A percentile compares a stretch with the other conserved stretches of the same genome.
These are phyloP conservation scores for Metschnikowia santaceciliae DNA, from an alignment of 805 yeast species.

Conservation along the genomic window DNA sequence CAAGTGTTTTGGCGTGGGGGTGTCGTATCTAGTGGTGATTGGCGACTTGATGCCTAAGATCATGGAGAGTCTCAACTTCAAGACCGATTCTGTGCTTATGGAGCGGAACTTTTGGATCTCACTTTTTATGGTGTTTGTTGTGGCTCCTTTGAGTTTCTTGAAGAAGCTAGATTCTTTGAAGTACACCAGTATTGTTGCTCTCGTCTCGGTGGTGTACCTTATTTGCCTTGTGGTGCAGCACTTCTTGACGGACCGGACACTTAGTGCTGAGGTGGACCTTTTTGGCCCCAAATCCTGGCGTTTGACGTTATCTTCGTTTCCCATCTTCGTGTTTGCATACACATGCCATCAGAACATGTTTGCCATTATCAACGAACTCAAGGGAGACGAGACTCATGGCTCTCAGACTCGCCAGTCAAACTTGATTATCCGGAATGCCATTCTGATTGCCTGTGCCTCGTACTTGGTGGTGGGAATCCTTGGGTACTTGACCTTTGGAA, in stretches of 20 bases:
- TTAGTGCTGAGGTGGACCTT: conserved; percentile 16
- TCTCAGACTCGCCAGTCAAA: conserved; percentile 45
- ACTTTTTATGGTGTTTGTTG: conserved; percentile 45
- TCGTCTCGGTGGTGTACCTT: conserved; percentile 62
- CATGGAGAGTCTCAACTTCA: conserved; percentile 34
- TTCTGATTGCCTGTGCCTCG: conserved; percentile 50
- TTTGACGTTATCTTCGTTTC: conserved; percentile 56
- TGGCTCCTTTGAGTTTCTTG: conserved; percentile 61
- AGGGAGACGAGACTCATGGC: conserved; percentile 32
- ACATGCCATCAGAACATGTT: conserved; percentile 82
- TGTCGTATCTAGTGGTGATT: conserved; percentile 66
- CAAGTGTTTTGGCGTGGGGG: conserved; percentile 77
- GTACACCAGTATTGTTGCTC: conserved; percentile 67
- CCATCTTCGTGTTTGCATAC: conserved; percentile 73
- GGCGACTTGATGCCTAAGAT: conserved; percentile 74
- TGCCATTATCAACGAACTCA: conserved; percentile 67
- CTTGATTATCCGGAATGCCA: conserved; percentile 50
- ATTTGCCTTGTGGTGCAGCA: conserved; percentile 52
- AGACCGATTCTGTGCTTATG: conserved; percentile 20
- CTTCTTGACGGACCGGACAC: conserved; percentile 25
- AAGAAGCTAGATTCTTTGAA: conserved; percentile 64
- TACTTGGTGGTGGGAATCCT: conserved; percentile 61
- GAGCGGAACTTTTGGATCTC: conserved; percentile 53
- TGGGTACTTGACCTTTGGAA: conserved; percentile 84
- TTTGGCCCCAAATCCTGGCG: conserved; percentile 40